Evolutionary conservation across 805 yeast genomes (phyloP), one percentile per base, ranked within the genome.

Genomic region (Metschnikowia sp.): DNA sequence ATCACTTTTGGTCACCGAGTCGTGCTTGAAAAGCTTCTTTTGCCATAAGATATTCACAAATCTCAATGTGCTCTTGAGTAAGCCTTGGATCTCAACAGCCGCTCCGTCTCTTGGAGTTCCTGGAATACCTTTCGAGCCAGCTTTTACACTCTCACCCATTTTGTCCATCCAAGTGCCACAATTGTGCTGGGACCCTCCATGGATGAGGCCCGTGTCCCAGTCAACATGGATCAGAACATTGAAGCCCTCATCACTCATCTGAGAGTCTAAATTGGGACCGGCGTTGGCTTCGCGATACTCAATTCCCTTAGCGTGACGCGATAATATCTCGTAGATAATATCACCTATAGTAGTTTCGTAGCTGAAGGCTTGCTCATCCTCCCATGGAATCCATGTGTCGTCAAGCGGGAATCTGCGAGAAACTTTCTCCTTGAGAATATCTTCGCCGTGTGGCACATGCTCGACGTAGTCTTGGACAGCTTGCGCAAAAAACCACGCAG

Each of bases 161-260:
- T 92, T 92, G 68, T 92, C 99, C 97, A 91, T 92, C 99, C 99
- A 92, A 0, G 99, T 94, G 19, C 99, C 99, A 71, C 99, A 92
- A 63, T 92, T 92, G 64, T 69, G 81, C 65, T 87, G 96, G 41
- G 88, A 87, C 2, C 99, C 98, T 39, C 98, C 99, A 64, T 82
- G 86, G 4, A 91, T 72, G 30, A 94, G 69, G 1, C 99, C 99
- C 10, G 87, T 90, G 0, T 71, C 59, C 97, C 97, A 92, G 63
- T 92, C 97, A 39, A 91, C 89, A 48, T 68, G 59, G 1, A 91
- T 78, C 53, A 80, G 78, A 39, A 92, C 91, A 63, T 92, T 86
- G 72, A 92, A 92, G 0, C 99, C 99, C 59, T 86, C 88, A 62
- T 84, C 90, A 44, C 72, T 82, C 98, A 92, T 92, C 61, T 92